Conservation (phyloP, 768 basidiomycete species). For the Boletus patriciae region DNA sequence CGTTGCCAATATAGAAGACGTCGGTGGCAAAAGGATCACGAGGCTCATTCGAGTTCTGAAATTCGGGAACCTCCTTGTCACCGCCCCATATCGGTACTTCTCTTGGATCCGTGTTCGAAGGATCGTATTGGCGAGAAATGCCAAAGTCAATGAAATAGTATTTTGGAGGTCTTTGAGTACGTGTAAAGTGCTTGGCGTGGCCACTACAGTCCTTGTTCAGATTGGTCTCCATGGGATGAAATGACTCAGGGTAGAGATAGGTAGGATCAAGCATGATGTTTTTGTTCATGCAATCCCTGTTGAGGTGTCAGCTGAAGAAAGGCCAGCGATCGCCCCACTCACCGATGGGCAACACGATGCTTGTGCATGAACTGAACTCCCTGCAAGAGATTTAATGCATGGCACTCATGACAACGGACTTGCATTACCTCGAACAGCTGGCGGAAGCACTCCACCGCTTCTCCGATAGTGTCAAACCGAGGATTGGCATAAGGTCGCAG, state of each 20-base stretch:
- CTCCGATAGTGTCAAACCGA: constrained; percentile 16
- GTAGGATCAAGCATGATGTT: constrained; percentile 38
- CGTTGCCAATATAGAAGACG: constrained; percentile 45
- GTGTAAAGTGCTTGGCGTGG: constrained; percentile 26
- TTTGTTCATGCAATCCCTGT: constrained; percentile 26
- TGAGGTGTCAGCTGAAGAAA: no score
- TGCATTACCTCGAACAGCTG: constrained; percentile 30
- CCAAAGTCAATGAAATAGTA: constrained; percentile 42
- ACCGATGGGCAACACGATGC: constrained; percentile 38
- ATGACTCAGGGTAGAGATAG: constrained; percentile 25
- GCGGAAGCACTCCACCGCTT: constrained; percentile 26
- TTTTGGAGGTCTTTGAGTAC: constrained; percentile 30
- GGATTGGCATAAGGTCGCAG: constrained; percentile 21
- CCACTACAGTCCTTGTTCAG: constrained; percentile 18
- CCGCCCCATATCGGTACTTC: constrained; percentile 38
- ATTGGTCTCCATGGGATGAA: constrained; percentile 20
- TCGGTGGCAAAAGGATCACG: constrained; percentile 45
- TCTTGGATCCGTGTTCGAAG: constrained; percentile 23
- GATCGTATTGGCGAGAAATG: constrained; percentile 32
- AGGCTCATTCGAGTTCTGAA: constrained; percentile 21
- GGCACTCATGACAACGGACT: no score
- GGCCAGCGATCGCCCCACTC: not conserved
- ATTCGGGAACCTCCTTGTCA: constrained; percentile 45
- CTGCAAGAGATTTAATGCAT: no score
- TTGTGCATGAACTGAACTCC: constrained; percentile 10